Evolutionary conservation across 345 rosid genomes (phyloP).

Genomic region (Tarenaya hassleriana): DNA sequence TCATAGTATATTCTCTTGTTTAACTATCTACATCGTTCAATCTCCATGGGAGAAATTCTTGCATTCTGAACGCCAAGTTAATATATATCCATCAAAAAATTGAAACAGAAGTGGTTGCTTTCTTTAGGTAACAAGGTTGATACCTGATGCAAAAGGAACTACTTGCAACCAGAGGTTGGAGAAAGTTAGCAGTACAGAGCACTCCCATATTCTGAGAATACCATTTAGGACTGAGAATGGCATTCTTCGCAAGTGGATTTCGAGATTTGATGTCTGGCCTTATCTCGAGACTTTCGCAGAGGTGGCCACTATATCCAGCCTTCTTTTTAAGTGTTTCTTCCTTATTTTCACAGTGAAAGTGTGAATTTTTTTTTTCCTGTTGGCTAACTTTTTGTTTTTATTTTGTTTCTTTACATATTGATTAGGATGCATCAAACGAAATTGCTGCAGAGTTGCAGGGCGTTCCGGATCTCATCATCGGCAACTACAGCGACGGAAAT

Average conservation of each 20-base stretch:
- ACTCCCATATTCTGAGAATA: conserved; percentile 38
- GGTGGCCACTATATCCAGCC: conserved; percentile 25
- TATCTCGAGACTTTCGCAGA: conserved; percentile 49
- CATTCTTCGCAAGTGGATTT: conserved; percentile 47
- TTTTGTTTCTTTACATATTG: conserved; percentile 11
- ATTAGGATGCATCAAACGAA: conserved; percentile 48
- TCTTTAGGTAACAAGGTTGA: conserved; percentile 41
- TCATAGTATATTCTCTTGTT: conserved; percentile 30
- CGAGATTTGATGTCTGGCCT: conserved; percentile 53
- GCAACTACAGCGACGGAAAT: conserved; percentile 56
- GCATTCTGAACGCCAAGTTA: conserved; percentile 1
- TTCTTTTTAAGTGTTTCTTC: neutral
- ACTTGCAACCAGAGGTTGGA: conserved; percentile 51
- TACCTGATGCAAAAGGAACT: conserved; percentile 46
- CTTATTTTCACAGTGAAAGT: too few relatives aligned
- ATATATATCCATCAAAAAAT: conserved; percentile 1
- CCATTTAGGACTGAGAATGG: conserved; percentile 50
- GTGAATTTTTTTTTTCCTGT: neutral
- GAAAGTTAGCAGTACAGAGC: conserved; percentile 44
- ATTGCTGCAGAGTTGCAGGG: conserved; percentile 48
- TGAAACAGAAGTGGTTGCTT: neutral
- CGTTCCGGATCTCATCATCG: conserved; percentile 46
- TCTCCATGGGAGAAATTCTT: neutral
- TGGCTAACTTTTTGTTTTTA: conserved; percentile 8
- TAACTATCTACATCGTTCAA: neutral